These are phyloP conservation scores for Pichia sp. DNA, from an alignment of 1,139 yeast genomes.

Conservation along the genomic window DNA sequence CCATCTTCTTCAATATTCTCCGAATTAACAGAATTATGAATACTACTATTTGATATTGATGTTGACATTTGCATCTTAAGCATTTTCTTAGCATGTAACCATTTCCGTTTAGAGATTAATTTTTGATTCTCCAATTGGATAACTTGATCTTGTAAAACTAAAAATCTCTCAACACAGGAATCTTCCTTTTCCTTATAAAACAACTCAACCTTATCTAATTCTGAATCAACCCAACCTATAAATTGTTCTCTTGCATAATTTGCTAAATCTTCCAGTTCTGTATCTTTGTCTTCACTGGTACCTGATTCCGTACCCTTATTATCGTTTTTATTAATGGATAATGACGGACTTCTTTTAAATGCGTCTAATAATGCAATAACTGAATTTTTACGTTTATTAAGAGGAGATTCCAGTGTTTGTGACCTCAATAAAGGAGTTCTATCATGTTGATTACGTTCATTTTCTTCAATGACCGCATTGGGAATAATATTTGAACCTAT, in stretches of 20 bases:
- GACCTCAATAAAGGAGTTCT: constrained; percentile 25
- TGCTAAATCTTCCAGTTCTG: constrained; percentile 23
- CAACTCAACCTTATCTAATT: constrained; percentile 50
- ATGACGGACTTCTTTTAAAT: constrained; percentile 13
- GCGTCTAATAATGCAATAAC: constrained; percentile 14
- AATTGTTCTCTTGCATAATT: constrained; percentile 41
- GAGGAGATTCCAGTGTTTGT: neutral
- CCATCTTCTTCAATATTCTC: constrained; percentile 4
- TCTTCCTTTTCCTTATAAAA: constrained; percentile 58
- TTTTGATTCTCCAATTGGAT: constrained; percentile 56
- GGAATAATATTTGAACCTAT: neutral
- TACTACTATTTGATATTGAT: neutral
- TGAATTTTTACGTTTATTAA: neutral
- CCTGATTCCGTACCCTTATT: neutral
- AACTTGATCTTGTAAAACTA: constrained; percentile 62
- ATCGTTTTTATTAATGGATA: neutral
- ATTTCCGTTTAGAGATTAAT: constrained; percentile 19
- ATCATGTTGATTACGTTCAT: constrained; percentile 28
- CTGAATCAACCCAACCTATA: constrained; percentile 52
- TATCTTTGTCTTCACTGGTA: neutral
- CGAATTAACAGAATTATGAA: neutral
- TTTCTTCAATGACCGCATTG: neutral
- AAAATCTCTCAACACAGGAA: constrained; percentile 53
- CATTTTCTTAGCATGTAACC: constrained; percentile 11
- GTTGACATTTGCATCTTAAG: neutral